Conservation (phyloP, 371 early-diverging fungal species). For the Mucor sp. region DNA sequence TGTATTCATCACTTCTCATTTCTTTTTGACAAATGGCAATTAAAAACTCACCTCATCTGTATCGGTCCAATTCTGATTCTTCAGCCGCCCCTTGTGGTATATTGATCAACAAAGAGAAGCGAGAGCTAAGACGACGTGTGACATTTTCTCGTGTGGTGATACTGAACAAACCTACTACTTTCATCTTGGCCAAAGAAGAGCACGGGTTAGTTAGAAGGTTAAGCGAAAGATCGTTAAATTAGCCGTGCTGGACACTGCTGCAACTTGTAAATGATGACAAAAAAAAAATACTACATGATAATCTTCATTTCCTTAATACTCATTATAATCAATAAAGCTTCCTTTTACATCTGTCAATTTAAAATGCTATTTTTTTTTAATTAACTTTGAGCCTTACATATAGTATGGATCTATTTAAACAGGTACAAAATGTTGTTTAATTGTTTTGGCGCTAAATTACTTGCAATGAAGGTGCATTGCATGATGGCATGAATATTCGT, state of each 20-base stretch:
- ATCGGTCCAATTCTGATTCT: conserved; percentile 5
- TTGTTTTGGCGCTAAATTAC: not conserved
- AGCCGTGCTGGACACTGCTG: not conserved
- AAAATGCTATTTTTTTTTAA: no score
- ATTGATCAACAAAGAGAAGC: not conserved
- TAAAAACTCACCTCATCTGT: not conserved
- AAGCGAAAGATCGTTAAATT: conserved; percentile 8
- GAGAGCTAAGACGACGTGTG: conserved; percentile 17
- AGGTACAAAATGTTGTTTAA: not conserved
- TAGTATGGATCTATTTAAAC: not conserved
- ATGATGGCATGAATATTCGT: not conserved
- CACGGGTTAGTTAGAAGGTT: conserved; percentile 21
- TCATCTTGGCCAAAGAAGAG: conserved; percentile 30
- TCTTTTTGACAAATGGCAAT: not conserved
- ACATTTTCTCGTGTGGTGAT: conserved; percentile 38
- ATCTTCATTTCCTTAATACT: not conserved
- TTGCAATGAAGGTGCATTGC: not conserved
- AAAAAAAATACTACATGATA: not conserved
- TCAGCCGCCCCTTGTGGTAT: not conserved
- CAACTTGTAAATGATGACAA: not conserved
- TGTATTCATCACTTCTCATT: not conserved
- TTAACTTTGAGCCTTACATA: not conserved
- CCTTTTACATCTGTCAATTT: not conserved
- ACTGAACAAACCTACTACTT: conserved; percentile 30
- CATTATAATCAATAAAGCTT: not conserved